Evolutionary conservation across 176 grass and related monocot genomes (phyloP), one percentile per base, ranked within the genome.

Genomic region (Paspalum notatum): DNA sequence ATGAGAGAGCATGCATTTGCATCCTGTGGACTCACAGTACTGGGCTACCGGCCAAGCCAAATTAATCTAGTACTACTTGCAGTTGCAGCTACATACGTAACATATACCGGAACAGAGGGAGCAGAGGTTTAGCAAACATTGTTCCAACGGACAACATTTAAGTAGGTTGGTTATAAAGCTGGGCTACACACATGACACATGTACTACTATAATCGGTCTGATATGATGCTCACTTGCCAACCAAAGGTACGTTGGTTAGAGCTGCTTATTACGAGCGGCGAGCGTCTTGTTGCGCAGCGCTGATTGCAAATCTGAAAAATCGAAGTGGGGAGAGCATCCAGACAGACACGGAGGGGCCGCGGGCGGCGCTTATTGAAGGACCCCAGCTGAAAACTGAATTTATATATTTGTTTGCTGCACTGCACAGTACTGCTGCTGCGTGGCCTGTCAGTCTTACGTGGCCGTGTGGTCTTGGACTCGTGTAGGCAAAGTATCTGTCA

Each of bases 391-490:
- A 26, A 62, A 16, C 45, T 64, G 32, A 58, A 24, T 21, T 12
- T 76, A 13, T 47, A 25, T 32, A 32, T 32, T 32, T 4, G 15
- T 5, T 5, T 1, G 7, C 18, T 1, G 52, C 51, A n/a, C 5
- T 5, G 6, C 13, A 32, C 32, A n/a, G n/a, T 32, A 3, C 32
- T 32, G 32, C 1, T 37, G 12, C 37, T 20, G 12, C 54, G 39
- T n/a, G 72, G 38, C 62, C 53, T 49, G 68, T 39, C 54, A 59
- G 25, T 0, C 61, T 37, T 75, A 46, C 39, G 82, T 64, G 83
- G 56, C 48, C 83, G 65, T 64, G 75, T 73, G 76, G 57, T 44
- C 17, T 44, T 65, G 75, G 83, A 15, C n/a, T 39, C 32, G 1
- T 4, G 25, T 15, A 52, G 8, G 26, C 54, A 21, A n/a, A 57